These are phyloP conservation scores for Nissolia schottii DNA, from an alignment of 306 rosid species.

Conservation along the genomic window DNA sequence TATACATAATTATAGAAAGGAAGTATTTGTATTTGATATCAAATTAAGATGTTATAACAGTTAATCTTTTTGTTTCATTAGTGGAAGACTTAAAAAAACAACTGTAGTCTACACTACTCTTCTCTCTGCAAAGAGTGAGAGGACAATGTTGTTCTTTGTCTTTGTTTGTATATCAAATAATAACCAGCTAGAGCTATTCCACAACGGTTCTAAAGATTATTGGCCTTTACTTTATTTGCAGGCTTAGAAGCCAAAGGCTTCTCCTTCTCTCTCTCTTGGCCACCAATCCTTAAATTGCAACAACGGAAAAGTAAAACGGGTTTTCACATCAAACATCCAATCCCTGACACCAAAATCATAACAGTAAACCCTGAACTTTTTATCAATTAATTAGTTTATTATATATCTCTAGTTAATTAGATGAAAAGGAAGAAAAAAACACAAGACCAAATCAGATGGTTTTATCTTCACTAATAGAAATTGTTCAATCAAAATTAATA, in stretches of 20 bases:
- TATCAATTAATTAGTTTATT: neutral
- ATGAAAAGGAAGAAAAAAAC: neutral
- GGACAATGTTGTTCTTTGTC: constrained; percentile 7
- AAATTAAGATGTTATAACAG: no score
- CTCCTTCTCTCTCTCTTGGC: constrained; percentile 8
- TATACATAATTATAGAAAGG: no score
- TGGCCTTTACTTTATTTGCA: constrained; percentile 16
- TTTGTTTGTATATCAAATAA: constrained; percentile 8
- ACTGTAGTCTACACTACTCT: neutral
- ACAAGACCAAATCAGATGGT: neutral
- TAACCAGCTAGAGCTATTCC: constrained; percentile 27
- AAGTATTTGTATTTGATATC: no score
- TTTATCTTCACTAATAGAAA: neutral
- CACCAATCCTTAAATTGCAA: constrained; percentile 20
- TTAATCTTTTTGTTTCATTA: neutral
- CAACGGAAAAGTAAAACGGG: constrained; percentile 23
- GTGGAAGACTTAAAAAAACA: constrained; percentile 6
- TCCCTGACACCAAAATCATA: constrained; percentile 62
- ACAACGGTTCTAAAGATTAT: constrained; percentile 44
- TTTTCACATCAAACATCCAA: constrained; percentile 50
- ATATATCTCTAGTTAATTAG: constrained; percentile 1
- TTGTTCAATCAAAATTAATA: neutral
- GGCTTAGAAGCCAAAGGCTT: constrained; percentile 29
- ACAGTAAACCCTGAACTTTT: constrained; percentile 42
- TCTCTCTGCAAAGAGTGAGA: neutral